A percentile compares a stretch with the other conserved stretches of the same genome.
Evolutionary conservation across 192 early-diverging fungal species (phyloP).

Genomic region (Coemansia sp.): DNA sequence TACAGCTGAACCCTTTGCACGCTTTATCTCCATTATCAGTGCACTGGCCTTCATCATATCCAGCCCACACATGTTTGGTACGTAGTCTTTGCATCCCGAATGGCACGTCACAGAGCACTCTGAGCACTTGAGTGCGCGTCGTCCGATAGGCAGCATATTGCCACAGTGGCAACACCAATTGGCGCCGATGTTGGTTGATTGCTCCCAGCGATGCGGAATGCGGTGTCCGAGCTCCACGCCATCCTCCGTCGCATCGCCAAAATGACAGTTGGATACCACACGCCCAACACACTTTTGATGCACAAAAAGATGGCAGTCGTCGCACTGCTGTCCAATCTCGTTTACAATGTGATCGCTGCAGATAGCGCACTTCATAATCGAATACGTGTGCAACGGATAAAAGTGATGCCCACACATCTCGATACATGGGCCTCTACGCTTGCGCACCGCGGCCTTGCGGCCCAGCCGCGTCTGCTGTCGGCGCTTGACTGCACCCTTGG

Average conservation of each 20-base stretch:
- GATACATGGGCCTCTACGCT: constrained; percentile 76
- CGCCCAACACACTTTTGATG: constrained; percentile 85
- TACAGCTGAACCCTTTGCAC: constrained; percentile 37
- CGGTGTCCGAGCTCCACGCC: constrained; percentile 65
- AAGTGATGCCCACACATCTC: constrained; percentile 96
- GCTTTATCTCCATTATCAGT: constrained; percentile 82
- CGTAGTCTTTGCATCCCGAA: constrained; percentile 74
- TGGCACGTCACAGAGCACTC: constrained; percentile 87
- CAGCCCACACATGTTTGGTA: constrained; percentile 93
- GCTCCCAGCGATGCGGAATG: constrained; percentile 95
- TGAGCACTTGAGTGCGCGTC: constrained; percentile 53
- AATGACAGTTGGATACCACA: constrained; percentile 89
- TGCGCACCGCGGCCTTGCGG: constrained; percentile 74
- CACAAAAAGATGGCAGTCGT: constrained; percentile 93
- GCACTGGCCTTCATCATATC: constrained; percentile 82
- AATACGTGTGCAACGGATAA: constrained; percentile 84
- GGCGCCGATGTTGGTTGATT: constrained; percentile 75
- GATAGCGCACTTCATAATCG: constrained; percentile 96
- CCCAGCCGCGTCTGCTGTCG: constrained; percentile 59
- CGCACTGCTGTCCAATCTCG: constrained; percentile 86
- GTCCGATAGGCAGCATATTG: constrained; percentile 85
- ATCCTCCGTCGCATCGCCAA: constrained; percentile 30
- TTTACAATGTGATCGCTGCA: constrained; percentile 94
- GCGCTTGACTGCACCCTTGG: constrained; percentile 56
- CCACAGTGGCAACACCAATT: constrained; percentile 99